These are phyloP conservation scores for Juglanconis juglandina DNA, from an alignment of 2,329 filamentous ascomycete species.

Conservation along the genomic window DNA sequence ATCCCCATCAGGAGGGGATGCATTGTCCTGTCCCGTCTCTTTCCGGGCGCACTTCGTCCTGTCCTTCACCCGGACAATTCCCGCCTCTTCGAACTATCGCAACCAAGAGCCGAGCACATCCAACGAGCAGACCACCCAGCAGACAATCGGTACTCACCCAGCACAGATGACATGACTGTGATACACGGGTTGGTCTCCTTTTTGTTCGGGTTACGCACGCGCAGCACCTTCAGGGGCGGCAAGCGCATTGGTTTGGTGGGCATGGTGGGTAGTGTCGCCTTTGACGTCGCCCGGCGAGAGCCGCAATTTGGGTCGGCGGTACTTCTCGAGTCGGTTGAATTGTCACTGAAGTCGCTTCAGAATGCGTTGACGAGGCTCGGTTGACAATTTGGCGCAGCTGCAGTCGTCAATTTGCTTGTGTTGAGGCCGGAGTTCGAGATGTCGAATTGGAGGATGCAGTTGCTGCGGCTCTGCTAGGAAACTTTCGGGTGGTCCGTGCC, in stretches of 20 bases:
- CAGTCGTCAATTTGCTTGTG: background rate
- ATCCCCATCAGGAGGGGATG: background rate
- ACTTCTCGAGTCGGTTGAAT: background rate
- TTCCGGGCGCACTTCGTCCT: background rate
- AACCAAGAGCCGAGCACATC: background rate
- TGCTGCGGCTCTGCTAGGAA: constrained; percentile 1
- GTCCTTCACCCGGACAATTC: background rate
- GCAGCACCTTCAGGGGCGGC: constrained; percentile 53
- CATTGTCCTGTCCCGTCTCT: background rate
- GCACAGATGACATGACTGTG: constrained; percentile 54
- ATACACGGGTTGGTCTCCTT: constrained; percentile 51
- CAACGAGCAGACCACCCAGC: background rate
- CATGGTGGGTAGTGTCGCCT: constrained; percentile 4
- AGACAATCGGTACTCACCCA: constrained; percentile 40
- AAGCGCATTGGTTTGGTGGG: constrained; percentile 33
- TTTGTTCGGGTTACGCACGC: constrained; percentile 52
- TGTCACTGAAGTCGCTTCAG: background rate
- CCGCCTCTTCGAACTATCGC: background rate
- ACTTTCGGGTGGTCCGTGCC: constrained; percentile 17
- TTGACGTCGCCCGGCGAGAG: constrained; percentile 15
- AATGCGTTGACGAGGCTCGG: background rate
- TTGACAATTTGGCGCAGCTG: background rate
- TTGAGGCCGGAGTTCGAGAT: background rate
- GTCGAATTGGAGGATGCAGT: background rate
- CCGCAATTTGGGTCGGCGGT: background rate